phyloP scores from a whole-genome alignment of 768 basidiomycete species.

The Suillus alpinus region DNA sequence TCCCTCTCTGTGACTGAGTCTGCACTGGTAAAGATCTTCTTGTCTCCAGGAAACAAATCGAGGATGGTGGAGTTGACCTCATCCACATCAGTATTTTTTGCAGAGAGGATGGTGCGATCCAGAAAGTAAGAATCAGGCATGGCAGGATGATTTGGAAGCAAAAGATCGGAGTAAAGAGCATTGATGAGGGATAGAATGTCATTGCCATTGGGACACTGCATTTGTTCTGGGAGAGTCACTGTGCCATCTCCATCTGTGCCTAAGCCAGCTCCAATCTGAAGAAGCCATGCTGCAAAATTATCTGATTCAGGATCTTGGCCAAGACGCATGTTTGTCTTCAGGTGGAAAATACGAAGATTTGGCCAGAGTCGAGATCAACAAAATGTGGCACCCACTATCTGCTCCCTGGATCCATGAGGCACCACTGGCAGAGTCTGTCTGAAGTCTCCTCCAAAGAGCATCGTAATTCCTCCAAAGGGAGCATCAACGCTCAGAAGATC shows the following conservation, averaged over 20 bases:
- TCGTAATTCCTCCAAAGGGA: conserved; percentile 44
- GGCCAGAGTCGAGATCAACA: conserved; percentile 39
- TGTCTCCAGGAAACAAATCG: conserved; percentile 20
- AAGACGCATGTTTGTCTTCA: conserved; percentile 42
- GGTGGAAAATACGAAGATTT: conserved; percentile 28
- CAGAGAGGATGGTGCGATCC: conserved; percentile 28
- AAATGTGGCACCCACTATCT: conserved; percentile 38
- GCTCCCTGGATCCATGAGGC: conserved; percentile 29
- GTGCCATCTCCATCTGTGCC: conserved; percentile 12
- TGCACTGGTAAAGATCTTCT: conserved; percentile 22
- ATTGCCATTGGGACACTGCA: conserved; percentile 16
- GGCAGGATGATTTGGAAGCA: conserved; percentile 7
- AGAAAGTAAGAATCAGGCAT: conserved; percentile 25
- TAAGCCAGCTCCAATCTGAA: conserved; percentile 37
- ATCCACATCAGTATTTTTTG: conserved; percentile 31
- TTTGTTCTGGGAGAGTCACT: conserved; percentile 23
- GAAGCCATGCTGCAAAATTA: conserved; percentile 37
- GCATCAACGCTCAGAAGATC: conserved; percentile 29
- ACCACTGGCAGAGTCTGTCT: conserved; percentile 47
- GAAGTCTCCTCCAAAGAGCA: conserved; percentile 51
- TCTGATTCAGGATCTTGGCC: conserved; percentile 22
- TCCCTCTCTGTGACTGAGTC: conserved; percentile 24
- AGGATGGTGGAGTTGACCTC: conserved; percentile 31
- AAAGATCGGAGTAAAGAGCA: conserved; percentile 25
- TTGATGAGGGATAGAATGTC: conserved; percentile 21